These are phyloP conservation scores for Alternaria ethzedia DNA, from an alignment of 2,329 filamentous ascomycete genomes.

Conservation along the genomic window DNA sequence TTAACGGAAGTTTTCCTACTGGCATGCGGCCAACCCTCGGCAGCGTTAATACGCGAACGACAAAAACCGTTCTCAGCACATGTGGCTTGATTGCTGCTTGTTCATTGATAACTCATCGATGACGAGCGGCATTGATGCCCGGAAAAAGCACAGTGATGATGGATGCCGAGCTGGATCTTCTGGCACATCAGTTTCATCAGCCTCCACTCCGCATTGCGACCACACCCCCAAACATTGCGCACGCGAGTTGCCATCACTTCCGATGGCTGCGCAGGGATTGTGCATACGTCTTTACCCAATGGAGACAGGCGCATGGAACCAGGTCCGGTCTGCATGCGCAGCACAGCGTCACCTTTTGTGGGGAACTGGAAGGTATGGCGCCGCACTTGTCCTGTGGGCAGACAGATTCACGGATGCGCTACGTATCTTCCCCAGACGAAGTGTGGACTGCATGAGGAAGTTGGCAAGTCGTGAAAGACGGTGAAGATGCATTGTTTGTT, in stretches of 20 bases:
- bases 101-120: not conserved
- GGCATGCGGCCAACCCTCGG: conserved; percentile 24
- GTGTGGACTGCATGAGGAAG: conserved; percentile 26
- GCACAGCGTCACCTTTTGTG: conserved; percentile 46
- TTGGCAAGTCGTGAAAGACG: conserved; percentile 22
- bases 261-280: conserved; percentile 33
- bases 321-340: conserved; percentile 28
- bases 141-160: conserved; percentile 1
- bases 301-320: conserved; percentile 25
- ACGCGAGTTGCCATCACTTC: conserved; percentile 41
- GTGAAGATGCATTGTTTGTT: conserved; percentile 28
- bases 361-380: conserved; percentile 35
- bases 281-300: conserved; percentile 27
- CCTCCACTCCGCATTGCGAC: conserved; percentile 17
- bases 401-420: conserved; percentile 37
- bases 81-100: not conserved
- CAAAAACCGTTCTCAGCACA: not conserved
- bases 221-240: conserved; percentile 29
- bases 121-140: not conserved
- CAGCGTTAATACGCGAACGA: conserved; percentile 11
- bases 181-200: conserved; percentile 37
- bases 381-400: conserved; percentile 26
- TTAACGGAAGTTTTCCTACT: conserved; percentile 16
- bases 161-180: conserved; percentile 9
- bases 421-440: conserved; percentile 37